Conservation (phyloP, 2,329 filamentous ascomycete species). For the Rhexocercosporidium sp. region DNA sequence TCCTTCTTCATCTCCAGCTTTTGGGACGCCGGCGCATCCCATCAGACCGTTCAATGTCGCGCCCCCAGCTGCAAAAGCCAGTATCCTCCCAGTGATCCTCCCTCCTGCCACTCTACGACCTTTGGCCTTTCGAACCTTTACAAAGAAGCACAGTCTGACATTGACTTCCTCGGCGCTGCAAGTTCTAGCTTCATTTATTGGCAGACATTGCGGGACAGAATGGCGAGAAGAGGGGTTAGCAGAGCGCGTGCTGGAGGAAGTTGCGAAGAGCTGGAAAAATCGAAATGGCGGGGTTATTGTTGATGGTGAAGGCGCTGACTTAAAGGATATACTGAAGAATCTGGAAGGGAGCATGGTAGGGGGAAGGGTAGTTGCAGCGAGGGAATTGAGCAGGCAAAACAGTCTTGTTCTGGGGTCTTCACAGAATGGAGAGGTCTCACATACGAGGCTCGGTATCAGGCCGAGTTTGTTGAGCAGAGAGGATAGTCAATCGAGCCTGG, state of each 20-base stretch:
- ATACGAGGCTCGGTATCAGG: conserved; percentile 61
- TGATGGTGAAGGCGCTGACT: conserved; percentile 75
- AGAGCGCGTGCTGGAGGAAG: conserved; percentile 90
- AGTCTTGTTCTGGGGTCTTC: conserved; percentile 66
- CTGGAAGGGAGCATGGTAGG: conserved; percentile 88
- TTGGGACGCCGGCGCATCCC: conserved; percentile 84
- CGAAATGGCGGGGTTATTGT: conserved; percentile 89
- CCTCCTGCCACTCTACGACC: conserved; percentile 86
- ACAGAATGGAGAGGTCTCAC: conserved; percentile 56
- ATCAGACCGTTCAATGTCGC: conserved; percentile 62
- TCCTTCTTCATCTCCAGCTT: conserved; percentile 88
- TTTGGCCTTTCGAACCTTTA: conserved; percentile 92
- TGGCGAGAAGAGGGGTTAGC: conserved; percentile 96
- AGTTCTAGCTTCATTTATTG: conserved; percentile 86
- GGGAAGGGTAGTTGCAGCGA: conserved; percentile 67
- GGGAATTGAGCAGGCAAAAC: conserved; percentile 65
- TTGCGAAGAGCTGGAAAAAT: conserved; percentile 90
- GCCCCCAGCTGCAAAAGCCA: conserved; percentile 37
- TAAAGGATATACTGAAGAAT: conserved; percentile 83
- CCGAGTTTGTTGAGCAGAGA: conserved; percentile 56
- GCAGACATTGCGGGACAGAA: conserved; percentile 90
- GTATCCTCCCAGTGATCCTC: conserved; percentile 84
- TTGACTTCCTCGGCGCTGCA: conserved; percentile 87
- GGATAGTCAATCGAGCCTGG: conserved; percentile 70
- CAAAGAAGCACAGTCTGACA: conserved; percentile 95